These are phyloP conservation scores for Glaciozyma martinii DNA, from an alignment of 768 basidiomycete species.

Conservation along the genomic window DNA sequence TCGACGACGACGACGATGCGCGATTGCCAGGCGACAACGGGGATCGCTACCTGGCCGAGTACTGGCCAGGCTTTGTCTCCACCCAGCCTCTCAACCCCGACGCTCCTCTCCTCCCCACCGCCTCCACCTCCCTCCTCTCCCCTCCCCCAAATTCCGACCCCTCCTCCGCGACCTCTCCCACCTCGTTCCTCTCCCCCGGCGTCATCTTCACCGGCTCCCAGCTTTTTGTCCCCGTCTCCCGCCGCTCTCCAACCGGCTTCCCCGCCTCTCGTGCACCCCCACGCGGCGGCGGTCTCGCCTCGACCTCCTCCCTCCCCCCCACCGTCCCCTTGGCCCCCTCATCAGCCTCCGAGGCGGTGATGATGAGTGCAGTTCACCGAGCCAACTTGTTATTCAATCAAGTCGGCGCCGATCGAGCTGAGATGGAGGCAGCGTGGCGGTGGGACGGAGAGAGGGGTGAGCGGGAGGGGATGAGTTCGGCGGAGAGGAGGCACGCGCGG, in stretches of 20 bases:
- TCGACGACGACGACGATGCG: too few relatives aligned
- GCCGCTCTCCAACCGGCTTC: not conserved
- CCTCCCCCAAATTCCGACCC: constrained; percentile 8
- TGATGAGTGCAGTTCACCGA: too few relatives aligned
- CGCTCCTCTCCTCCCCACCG: constrained; percentile 7
- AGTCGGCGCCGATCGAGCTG: not conserved
- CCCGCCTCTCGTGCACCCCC: not conserved
- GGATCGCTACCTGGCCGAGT: not conserved
- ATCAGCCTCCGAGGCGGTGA: too few relatives aligned
- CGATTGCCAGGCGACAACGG: not conserved
- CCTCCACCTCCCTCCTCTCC: not conserved
- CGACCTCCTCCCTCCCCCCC: too few relatives aligned
- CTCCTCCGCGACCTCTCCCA: constrained; percentile 11
- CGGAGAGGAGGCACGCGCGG: not conserved
- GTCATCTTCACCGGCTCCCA: constrained; percentile 12
- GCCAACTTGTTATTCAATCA: not conserved
- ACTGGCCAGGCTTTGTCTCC: constrained; percentile 11
- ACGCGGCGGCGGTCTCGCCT: not conserved
- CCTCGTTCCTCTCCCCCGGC: constrained; percentile 28
- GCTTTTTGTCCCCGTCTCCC: constrained; percentile 1
- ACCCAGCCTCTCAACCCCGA: constrained; percentile 13
- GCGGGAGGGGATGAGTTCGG: not conserved
- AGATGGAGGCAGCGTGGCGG: not conserved
- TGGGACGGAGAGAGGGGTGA: not conserved
- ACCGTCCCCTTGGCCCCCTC: too few relatives aligned